Evolutionary conservation across 2,329 filamentous ascomycete genomes (phyloP).

Genomic region (Fusarium nodosum): DNA sequence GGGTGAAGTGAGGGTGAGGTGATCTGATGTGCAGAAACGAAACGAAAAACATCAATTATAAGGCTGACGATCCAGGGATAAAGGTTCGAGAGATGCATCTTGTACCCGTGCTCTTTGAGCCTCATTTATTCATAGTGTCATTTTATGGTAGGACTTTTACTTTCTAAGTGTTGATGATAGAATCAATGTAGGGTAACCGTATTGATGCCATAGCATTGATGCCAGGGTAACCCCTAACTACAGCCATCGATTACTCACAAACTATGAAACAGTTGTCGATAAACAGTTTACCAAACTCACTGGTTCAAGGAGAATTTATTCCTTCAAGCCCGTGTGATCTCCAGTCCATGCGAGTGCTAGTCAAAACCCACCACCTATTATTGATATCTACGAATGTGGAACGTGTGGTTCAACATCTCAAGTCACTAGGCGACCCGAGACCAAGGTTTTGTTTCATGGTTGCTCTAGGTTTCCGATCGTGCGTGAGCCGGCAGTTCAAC

Average conservation of each 20-base stretch:
- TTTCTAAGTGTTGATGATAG: background rate
- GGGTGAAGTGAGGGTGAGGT: background rate
- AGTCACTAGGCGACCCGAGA: slow-evolving; percentile 27
- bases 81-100: slow-evolving; percentile 25
- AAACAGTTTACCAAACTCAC: background rate
- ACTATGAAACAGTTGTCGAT: background rate
- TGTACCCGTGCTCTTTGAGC: background rate
- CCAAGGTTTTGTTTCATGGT: slow-evolving; percentile 28
- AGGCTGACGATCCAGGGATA: slow-evolving; percentile 38
- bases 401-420: slow-evolving; percentile 19
- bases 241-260: background rate
- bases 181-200: slow-evolving; percentile 18
- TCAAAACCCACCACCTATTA: background rate
- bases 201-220: background rate
- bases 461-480: slow-evolving; percentile 3
- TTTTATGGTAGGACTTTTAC: slow-evolving; percentile 6
- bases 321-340: slow-evolving; percentile 26
- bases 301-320: background rate
- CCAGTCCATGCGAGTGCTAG: slow-evolving; percentile 34
- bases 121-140: background rate
- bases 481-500: slow-evolving; percentile 15
- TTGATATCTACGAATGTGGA: slow-evolving; percentile 6
- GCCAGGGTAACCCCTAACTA: too few relatives aligned
- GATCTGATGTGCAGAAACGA: slow-evolving; percentile 15
- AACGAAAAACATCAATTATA: slow-evolving; percentile 21